A percentile compares a stretch with the other conserved stretches of the same genome.
phyloP scores from a whole-genome alignment of 2,329 filamentous ascomycete genomes.

The Nemania sp. region DNA sequence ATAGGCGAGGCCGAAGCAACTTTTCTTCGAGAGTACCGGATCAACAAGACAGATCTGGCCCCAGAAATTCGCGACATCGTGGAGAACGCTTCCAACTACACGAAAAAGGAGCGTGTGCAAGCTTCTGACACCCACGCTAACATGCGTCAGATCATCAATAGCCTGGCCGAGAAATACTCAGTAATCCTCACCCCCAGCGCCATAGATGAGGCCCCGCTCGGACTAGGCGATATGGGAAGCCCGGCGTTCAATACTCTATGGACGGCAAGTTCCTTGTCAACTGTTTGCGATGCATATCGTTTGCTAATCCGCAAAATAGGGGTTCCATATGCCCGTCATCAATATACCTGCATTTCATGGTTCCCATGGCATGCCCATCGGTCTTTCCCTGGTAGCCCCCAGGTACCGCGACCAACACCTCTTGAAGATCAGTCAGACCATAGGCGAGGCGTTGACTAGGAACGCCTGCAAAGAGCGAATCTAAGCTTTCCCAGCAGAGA shows the following conservation, averaged over 20 bases:
- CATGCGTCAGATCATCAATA: neutral
- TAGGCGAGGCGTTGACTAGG: neutral
- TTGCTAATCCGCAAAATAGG: neutral
- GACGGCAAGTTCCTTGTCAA: neutral
- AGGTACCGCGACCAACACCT: slow-evolving; percentile 6
- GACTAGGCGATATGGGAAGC: neutral
- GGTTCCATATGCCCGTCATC: slow-evolving; percentile 2
- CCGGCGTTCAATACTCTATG: slow-evolving; percentile 1
- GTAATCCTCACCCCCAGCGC: slow-evolving; percentile 3
- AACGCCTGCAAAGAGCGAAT: neutral
- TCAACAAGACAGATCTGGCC: neutral
- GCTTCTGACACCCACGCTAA: neutral
- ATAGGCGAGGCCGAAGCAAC: neutral
- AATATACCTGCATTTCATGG: slow-evolving; percentile 1
- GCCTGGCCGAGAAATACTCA: neutral
- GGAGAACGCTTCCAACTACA: neutral
- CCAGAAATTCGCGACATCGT: neutral
- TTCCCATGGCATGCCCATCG: neutral
- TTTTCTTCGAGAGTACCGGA: neutral
- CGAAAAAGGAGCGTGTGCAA: neutral
- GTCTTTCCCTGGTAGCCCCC: neutral
- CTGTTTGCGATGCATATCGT: neutral
- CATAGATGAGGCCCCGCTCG: slow-evolving; percentile 5
- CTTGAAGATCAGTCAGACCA: neutral
- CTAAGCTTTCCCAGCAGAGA: neutral